phyloP scores from a whole-genome alignment of 2,329 filamentous ascomycete genomes.

The Curvularia verruculosa region DNA sequence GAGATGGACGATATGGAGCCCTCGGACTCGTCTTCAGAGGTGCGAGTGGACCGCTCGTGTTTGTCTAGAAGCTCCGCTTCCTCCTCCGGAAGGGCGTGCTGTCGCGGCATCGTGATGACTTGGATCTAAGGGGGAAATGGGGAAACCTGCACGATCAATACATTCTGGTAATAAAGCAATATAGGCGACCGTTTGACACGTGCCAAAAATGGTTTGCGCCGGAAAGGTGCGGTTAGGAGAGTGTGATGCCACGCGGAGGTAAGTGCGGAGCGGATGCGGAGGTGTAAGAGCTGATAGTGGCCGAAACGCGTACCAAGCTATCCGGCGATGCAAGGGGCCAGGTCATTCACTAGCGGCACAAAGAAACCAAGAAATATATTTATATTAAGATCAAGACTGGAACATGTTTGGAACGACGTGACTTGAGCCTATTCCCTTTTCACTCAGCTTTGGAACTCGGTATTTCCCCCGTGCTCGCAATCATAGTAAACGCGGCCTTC shows the following conservation, averaged over 20 bases:
- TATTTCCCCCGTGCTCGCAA: not conserved
- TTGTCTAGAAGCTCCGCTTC: constrained; percentile 54
- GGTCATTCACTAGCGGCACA: constrained; percentile 26
- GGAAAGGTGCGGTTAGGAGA: constrained; percentile 9
- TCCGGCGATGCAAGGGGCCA: constrained; percentile 29
- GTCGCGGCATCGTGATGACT: constrained; percentile 40
- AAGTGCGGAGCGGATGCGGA: constrained; percentile 38
- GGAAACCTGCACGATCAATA: constrained; percentile 6
- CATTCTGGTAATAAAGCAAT: constrained; percentile 23
- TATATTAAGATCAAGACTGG: constrained; percentile 38
- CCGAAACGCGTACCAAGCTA: constrained; percentile 41
- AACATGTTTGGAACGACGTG: constrained; percentile 10
- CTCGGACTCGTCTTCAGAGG: constrained; percentile 45
- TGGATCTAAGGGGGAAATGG: constrained; percentile 1
- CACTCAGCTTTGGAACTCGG: constrained; percentile 1
- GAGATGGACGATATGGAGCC: constrained; percentile 78
- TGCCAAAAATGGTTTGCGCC: constrained; percentile 4
- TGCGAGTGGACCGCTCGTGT: constrained; percentile 37
- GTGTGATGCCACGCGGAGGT: constrained; percentile 1
- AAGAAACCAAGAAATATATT: constrained; percentile 24
- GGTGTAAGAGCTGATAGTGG: constrained; percentile 32
- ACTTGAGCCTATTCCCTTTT: not conserved
- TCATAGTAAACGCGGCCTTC: constrained; percentile 1
- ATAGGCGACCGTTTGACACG: constrained; percentile 1
- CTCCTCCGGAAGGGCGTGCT: constrained; percentile 49